Percentiles rank a stretch among this genome's conserved stretches.
These are phyloP conservation scores for Penicillium sp. DNA, from an alignment of 2,329 filamentous ascomycete genomes.

Conservation along the genomic window DNA sequence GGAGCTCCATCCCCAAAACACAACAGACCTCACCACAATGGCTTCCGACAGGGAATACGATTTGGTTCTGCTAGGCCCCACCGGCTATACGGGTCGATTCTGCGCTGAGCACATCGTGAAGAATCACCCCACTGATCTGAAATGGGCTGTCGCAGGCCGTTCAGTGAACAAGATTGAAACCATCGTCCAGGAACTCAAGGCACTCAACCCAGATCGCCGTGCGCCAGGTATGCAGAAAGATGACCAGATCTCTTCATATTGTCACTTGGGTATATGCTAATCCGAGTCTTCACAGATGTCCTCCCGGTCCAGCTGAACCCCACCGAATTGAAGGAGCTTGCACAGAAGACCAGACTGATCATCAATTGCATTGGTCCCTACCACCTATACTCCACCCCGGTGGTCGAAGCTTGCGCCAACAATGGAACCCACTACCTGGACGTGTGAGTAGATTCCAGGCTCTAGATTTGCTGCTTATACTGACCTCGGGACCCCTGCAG, in stretches of 20 bases:
- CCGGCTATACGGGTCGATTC: conserved; percentile 80
- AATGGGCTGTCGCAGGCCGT: conserved; percentile 85
- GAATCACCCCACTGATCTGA: conserved; percentile 70
- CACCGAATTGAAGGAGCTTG: conserved; percentile 52
- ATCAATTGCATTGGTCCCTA: conserved; percentile 65
- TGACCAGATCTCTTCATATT: background rate
- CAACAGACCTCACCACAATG: conserved; percentile 31
- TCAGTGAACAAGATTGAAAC: conserved; percentile 71
- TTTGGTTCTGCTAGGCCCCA: conserved; percentile 65
- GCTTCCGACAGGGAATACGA: conserved; percentile 57
- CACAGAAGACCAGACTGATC: conserved; percentile 57
- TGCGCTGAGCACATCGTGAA: conserved; percentile 73
- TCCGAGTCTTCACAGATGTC: conserved; percentile 35
- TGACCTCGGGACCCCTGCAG: conserved; percentile 25
- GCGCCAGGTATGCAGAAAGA: conserved; percentile 59
- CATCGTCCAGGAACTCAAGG: conserved; percentile 66
- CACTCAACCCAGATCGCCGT: conserved; percentile 66
- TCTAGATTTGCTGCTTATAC: background rate
- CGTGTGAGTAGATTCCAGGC: conserved; percentile 39
- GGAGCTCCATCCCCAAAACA: conserved; percentile 7
- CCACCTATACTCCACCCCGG: conserved; percentile 62
- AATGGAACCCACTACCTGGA: conserved; percentile 69
- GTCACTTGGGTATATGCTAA: background rate
- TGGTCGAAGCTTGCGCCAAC: conserved; percentile 63
- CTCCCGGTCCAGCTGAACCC: conserved; percentile 50